Conservation (phyloP, 2,329 filamentous ascomycete species). For the Alternaria arborescens region DNA sequence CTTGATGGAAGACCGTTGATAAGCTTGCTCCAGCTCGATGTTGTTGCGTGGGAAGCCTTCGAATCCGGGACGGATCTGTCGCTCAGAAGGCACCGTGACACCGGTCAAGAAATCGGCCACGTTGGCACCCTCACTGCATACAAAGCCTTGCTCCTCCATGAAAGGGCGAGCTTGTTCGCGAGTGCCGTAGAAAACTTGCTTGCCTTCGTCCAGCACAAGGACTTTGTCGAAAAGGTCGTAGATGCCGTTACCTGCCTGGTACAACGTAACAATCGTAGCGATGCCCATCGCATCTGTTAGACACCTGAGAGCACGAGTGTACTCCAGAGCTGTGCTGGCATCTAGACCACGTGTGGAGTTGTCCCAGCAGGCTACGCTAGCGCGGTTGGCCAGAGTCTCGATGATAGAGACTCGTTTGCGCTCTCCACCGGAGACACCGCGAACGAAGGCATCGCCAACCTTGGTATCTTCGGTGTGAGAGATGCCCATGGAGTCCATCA, state of each 20-base stretch:
- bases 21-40: slow-evolving; percentile 55
- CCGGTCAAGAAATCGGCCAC: slow-evolving; percentile 80
- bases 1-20: slow-evolving; percentile 62
- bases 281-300: slow-evolving; percentile 60
- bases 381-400: slow-evolving; percentile 67
- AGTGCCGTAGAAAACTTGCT: slow-evolving; percentile 77
- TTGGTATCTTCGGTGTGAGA: slow-evolving; percentile 69
- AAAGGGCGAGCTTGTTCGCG: slow-evolving; percentile 67
- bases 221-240: slow-evolving; percentile 76
- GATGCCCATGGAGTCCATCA: slow-evolving; percentile 56
- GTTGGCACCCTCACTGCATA: slow-evolving; percentile 69
- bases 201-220: slow-evolving; percentile 76
- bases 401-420: slow-evolving; percentile 74
- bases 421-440: slow-evolving; percentile 74
- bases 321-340: slow-evolving; percentile 61
- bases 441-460: slow-evolving; percentile 71
- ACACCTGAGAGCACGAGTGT: slow-evolving; percentile 61
- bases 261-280: slow-evolving; percentile 65
- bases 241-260: slow-evolving; percentile 59
- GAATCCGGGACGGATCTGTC: slow-evolving; percentile 51
- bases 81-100: slow-evolving; percentile 63
- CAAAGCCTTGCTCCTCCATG: slow-evolving; percentile 74
- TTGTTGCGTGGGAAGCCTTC: slow-evolving; percentile 56
- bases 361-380: slow-evolving; percentile 63
- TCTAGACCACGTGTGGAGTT: slow-evolving; percentile 52